Percentiles rank a stretch among this genome's conserved stretches.
These are phyloP conservation scores for Typha latifolia DNA, from an alignment of 176 grass and related monocot genomes.

Conservation along the genomic window DNA sequence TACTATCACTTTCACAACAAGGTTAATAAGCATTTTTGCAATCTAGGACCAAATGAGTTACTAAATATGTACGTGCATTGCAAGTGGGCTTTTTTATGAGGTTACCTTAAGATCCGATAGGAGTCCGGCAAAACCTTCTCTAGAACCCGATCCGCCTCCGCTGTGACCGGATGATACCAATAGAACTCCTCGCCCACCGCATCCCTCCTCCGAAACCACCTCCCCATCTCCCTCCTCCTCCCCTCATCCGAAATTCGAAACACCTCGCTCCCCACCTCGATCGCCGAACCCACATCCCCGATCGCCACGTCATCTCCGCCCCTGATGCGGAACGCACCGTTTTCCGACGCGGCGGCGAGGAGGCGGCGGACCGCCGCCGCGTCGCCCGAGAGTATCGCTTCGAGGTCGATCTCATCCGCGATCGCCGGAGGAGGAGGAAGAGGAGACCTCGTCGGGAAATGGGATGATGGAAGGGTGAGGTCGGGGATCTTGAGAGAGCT, in stretches of 20 bases:
- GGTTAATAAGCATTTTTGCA: too few relatives aligned
- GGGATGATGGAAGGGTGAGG: slow-evolving; percentile 36
- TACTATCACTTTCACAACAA: too few relatives aligned
- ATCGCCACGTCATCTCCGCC: slow-evolving; percentile 11
- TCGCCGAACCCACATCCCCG: slow-evolving; percentile 26
- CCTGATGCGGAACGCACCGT: slow-evolving; percentile 39
- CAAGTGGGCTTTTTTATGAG: too few relatives aligned
- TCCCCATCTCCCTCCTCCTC: slow-evolving; percentile 25
- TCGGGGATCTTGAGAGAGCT: slow-evolving; percentile 45
- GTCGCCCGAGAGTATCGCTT: slow-evolving; percentile 2
- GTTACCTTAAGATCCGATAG: slow-evolving; percentile 51
- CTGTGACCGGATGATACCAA: slow-evolving; percentile 30
- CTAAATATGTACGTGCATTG: too few relatives aligned
- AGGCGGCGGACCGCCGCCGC: neutral
- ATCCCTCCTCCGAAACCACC: slow-evolving; percentile 32
- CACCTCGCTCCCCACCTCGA: slow-evolving; percentile 22
- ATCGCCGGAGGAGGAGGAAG: neutral
- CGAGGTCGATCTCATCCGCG: neutral
- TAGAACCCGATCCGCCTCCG: slow-evolving; percentile 27
- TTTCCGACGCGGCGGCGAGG: slow-evolving; percentile 13
- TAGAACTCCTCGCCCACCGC: slow-evolving; percentile 45
- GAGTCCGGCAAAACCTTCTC: slow-evolving; percentile 15
- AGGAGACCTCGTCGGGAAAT: slow-evolving; percentile 21
- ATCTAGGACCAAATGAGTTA: too few relatives aligned
- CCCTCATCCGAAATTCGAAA: slow-evolving; percentile 29